Conservation (phyloP, 345 rosid genomes). For the Pugionium dolabratum region DNA sequence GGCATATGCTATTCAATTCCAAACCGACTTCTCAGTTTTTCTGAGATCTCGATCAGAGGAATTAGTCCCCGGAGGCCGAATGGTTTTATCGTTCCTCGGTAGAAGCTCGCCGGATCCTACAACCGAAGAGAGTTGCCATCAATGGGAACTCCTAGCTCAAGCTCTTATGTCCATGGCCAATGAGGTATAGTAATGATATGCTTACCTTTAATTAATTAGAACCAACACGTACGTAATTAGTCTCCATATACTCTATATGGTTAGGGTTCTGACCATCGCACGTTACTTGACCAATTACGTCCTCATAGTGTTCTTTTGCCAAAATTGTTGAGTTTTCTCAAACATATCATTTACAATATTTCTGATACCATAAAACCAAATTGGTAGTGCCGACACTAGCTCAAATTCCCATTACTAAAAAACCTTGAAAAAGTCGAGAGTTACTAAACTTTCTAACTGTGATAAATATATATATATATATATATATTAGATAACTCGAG, state of each 20-base stretch:
- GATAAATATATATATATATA: no score
- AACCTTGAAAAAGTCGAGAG: no score
- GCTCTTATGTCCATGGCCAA: conserved; percentile 62
- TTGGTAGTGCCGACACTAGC: no score
- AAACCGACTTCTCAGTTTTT: conserved; percentile 55
- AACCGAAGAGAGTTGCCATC: conserved; percentile 55
- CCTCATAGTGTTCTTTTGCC: conserved; percentile 20
- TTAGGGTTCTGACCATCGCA: conserved; percentile 15
- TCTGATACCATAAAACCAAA: no score
- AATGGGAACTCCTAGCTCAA: conserved; percentile 66
- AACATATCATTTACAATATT: no score
- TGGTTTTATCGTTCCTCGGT: conserved; percentile 68
- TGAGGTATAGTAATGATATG: conserved; percentile 48
- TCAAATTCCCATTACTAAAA: no score
- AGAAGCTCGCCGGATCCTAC: conserved; percentile 58
- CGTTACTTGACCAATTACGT: conserved; percentile 23
- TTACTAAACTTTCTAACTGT: no score
- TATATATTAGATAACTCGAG: no score
- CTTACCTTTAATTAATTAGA: conserved; percentile 8
- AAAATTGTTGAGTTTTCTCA: background rate
- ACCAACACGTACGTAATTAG: conserved; percentile 18
- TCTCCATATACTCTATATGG: conserved; percentile 1
- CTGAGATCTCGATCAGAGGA: conserved; percentile 61
- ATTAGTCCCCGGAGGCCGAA: conserved; percentile 62
- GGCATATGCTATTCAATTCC: conserved; percentile 65